Base-by-base conservation (phyloP, 2,329 filamentous ascomycete species). In the Plectosphaerella cucumerina region DNA sequence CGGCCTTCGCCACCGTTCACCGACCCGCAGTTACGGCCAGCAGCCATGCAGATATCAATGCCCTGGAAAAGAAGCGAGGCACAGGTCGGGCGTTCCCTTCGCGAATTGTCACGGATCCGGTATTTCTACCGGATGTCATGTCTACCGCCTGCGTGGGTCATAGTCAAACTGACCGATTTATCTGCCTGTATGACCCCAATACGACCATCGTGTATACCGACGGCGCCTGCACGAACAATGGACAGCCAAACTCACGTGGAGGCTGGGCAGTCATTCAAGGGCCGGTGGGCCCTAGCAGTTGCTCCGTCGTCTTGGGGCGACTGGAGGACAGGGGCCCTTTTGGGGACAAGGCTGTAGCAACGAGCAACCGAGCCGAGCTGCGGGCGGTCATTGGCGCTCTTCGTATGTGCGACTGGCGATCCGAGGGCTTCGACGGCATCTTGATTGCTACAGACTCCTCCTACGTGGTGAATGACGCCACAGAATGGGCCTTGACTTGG, bases 371-470 rank as follows among this genome's bases (percentile, higher is more conserved):
- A 5, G 80, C 80, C 3, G 76, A 82, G 59, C 70, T 84, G 6
- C 78, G 78, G 14, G 78, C 78, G 6, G 75, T 74, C 5, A 72
- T 81, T 44, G 74, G 69, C 5, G 80, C 73, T 4, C 66, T 82
- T 21, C 65, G 70, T 23, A 73, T 68, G 56, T 63, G 69, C 3
- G 9, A 59, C 54, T 81, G 76, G 77, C n/a, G 14, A 0, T 62
- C 58, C 5, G 74, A 79, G 60, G 58, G 72, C 50, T 64, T 65
- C 62, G 37, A 52, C 11, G 62, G 61, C 2, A 6, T 82, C 3
- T 73, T 81, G 35, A 70, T 84, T 51, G 79, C 78, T 2, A 80
- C 77, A 0, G 76, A 83, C 58, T 80, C 76, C 0, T 67, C 70
- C 23, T 81, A 81, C 56, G 72, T 78, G 6, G 69, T 72, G 1